phyloP scores from a whole-genome alignment of 163 green algal species.

The Prototheca wickerhamii region DNA sequence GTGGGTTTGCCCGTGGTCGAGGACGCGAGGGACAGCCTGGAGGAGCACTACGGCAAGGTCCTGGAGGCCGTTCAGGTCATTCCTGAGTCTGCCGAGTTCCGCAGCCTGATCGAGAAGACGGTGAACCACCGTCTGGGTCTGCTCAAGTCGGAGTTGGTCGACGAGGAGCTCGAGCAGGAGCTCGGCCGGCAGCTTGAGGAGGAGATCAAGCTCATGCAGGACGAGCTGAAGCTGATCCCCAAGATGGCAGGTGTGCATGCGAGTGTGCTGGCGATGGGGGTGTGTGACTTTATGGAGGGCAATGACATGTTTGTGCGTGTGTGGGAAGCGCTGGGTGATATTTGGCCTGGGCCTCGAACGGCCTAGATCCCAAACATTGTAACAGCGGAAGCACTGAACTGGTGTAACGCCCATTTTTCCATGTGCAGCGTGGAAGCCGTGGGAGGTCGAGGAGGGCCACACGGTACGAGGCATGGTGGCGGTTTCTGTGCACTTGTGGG shows the following conservation, averaged over 20 bases:
- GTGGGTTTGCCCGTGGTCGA: conserved; percentile 50
- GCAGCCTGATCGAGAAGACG: conserved; percentile 37
- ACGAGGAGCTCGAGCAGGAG: conserved; percentile 42
- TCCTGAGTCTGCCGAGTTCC: conserved; percentile 42
- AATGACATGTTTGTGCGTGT: not conserved
- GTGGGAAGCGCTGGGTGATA: not conserved
- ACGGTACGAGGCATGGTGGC: too few species aligned
- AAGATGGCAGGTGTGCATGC: conserved; percentile 41
- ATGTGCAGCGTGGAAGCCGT: conserved; percentile 49
- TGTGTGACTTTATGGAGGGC: not conserved
- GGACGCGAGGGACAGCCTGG: conserved; percentile 38
- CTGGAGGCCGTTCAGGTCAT: conserved; percentile 37
- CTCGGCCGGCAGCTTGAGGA: conserved; percentile 50
- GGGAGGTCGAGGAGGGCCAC: conserved; percentile 47
- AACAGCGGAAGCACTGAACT: not conserved
- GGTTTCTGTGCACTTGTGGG: not conserved
- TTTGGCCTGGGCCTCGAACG: not conserved
- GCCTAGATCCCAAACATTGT: not conserved
- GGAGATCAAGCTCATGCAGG: conserved; percentile 36
- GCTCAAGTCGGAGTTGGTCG: conserved; percentile 4
- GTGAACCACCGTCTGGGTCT: conserved; percentile 22
- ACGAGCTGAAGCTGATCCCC: conserved; percentile 52
- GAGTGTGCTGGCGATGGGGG: not conserved
- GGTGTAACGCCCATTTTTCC: conserved; percentile 3
- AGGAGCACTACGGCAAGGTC: conserved; percentile 30